Percentiles rank a stretch among this genome's conserved stretches.
Conservation (phyloP, 1,284 basidiomycete species). For the Sporisorium sorghi region DNA sequence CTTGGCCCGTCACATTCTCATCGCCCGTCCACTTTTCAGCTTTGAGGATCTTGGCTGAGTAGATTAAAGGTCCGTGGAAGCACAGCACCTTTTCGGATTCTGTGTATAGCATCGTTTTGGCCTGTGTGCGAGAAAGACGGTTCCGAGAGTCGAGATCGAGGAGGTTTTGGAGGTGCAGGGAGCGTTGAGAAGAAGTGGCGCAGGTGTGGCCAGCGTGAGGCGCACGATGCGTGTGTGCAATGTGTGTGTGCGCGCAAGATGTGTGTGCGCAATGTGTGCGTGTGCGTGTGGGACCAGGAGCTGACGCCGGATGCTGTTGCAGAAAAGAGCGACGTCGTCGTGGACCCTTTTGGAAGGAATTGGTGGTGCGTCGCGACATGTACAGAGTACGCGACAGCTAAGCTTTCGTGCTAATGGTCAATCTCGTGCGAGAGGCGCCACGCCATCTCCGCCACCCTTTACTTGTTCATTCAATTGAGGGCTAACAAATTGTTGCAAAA, state of each 20-base stretch:
- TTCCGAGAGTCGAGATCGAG: too few relatives aligned
- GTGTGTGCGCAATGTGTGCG: not conserved
- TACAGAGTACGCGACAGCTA: too few relatives aligned
- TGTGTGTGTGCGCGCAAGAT: not conserved
- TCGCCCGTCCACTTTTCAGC: conserved; percentile 80
- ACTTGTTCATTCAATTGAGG: too few relatives aligned
- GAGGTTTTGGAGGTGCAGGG: too few relatives aligned
- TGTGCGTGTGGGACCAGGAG: too few relatives aligned
- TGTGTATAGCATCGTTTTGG: conserved; percentile 68
- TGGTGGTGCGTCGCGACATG: conserved; percentile 11
- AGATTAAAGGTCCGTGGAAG: conserved; percentile 92
- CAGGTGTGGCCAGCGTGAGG: too few relatives aligned
- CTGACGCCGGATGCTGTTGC: too few relatives aligned
- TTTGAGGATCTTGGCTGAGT: conserved; percentile 93
- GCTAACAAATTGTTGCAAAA: too few relatives aligned
- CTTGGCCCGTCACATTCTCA: conserved; percentile 75
- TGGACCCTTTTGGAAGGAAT: conserved; percentile 4
- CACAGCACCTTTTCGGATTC: conserved; percentile 86
- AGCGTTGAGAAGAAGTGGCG: too few relatives aligned
- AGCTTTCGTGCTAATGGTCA: too few relatives aligned
- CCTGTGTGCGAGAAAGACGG: not conserved
- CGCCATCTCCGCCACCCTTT: too few relatives aligned
- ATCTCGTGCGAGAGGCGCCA: too few relatives aligned
- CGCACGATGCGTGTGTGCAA: not conserved
- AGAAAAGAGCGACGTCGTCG: not conserved